phyloP scores from a whole-genome alignment of 2,329 filamentous ascomycete species.

The Apiospora arundinis region DNA sequence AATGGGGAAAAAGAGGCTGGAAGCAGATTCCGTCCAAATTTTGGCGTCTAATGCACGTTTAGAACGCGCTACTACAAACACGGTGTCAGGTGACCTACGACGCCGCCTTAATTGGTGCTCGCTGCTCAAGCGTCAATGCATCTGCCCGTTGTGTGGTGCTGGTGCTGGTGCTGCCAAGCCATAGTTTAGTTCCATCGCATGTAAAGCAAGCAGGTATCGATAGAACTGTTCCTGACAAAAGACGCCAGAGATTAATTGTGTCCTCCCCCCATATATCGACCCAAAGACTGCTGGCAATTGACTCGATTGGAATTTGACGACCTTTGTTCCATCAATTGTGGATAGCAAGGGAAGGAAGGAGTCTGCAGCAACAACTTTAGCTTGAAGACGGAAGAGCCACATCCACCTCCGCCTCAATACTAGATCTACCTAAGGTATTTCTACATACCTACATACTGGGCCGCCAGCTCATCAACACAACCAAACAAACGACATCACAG shows the following conservation, averaged over 20 bases:
- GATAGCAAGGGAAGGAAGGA: not conserved
- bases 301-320: not conserved
- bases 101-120: not conserved
- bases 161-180: not conserved
- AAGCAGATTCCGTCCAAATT: constrained; percentile 14
- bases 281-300: not conserved
- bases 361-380: not conserved
- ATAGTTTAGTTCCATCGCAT: not conserved
- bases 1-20: constrained; percentile 15
- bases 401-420: not conserved
- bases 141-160: not conserved
- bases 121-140: not conserved
- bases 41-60: constrained; percentile 14
- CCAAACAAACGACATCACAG: not conserved
- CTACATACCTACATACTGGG: not conserved
- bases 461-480: not conserved
- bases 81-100: constrained; percentile 18
- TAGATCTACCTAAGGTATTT: not conserved
- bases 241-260: not conserved
- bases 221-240: not conserved
- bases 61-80: constrained; percentile 8
- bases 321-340: constrained; percentile 8
- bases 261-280: not conserved
- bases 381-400: not conserved
- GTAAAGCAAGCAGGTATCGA: no score